Conservation (phyloP, 768 basidiomycete species). For the Pleurotus djamor region DNA sequence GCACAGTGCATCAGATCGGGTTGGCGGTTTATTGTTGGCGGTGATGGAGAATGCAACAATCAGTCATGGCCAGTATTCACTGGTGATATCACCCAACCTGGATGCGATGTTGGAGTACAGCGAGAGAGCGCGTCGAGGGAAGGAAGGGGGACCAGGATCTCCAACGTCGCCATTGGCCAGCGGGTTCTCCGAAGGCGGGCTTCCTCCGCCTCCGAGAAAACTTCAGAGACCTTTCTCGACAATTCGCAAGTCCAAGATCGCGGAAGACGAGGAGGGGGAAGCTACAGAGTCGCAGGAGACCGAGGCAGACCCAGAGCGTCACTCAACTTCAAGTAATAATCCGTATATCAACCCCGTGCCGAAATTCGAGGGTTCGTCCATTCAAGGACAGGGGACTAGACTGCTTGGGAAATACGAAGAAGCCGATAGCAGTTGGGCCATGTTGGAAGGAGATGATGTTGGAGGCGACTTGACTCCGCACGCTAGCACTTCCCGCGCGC, state of each 20-base stretch:
- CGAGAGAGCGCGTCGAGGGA: slow-evolving; percentile 36
- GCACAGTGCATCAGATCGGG: no score
- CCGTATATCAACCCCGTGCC: slow-evolving; percentile 49
- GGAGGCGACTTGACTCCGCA: slow-evolving; percentile 1
- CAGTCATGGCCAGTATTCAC: slow-evolving; percentile 18
- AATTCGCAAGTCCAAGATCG: neutral
- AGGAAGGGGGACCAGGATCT: slow-evolving; percentile 5
- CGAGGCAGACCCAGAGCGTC: slow-evolving; percentile 5
- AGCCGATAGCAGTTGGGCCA: slow-evolving; percentile 4
- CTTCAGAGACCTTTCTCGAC: neutral
- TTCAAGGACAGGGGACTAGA: slow-evolving; percentile 9
- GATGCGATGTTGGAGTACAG: slow-evolving; percentile 61
- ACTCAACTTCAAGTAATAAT: slow-evolving; percentile 21
- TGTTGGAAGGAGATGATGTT: neutral
- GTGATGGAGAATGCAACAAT: neutral
- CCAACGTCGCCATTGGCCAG: neutral
- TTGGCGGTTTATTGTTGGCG: no score
- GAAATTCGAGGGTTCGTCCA: slow-evolving; percentile 17
- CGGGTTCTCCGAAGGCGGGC: slow-evolving; percentile 4
- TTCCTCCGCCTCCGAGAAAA: slow-evolving; percentile 3
- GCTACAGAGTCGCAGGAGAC: neutral
- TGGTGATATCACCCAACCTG: slow-evolving; percentile 57
- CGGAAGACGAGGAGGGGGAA: neutral
- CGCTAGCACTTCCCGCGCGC: neutral
- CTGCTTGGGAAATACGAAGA: slow-evolving; percentile 7